Evolutionary conservation across 495 filamentous ascomycete genomes (phyloP), one percentile per base, ranked within the genome.

Genomic region (Hypoxylon intermedium): DNA sequence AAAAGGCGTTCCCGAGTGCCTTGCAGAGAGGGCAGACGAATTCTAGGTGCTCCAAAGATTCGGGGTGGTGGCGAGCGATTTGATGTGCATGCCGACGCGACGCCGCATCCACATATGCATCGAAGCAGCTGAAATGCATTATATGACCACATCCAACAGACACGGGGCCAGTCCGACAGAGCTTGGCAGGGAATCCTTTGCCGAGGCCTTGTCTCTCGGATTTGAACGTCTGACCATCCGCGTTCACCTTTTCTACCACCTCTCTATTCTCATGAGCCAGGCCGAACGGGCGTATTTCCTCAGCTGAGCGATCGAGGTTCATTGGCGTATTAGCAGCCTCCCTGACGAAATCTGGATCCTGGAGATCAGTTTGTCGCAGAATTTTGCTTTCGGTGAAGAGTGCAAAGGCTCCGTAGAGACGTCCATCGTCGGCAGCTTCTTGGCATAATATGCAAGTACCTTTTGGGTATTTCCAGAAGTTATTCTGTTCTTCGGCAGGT

Each of bases 21-120:
- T 98, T 99, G 77, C 94, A 99, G 9, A 99, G 81, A n/a, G 94
- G 94, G 63, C 94, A 99, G 20, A 96, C 89, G 65, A 98, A 99
- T 58, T 99, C 94, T 37, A 94, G 87, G 18, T 82, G 74, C 11
- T 81, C 74, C 1, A 89, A 76, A 42, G 84, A 80, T 70, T 98
- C 95, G 0, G 94, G 94, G 64, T 97, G 93, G 55, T 94, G 88
- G 3, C 94, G 84, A 12, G 95, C 92, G 70, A 98, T 94, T 65
- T 98, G 94, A 61, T 92, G 90, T 30, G 78, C 83, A 60, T 99
- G 95, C 40, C 94, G 85, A 45, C 91, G 84, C 43, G 85, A 79
- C 0, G 91, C 94, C 0, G 93, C 89, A 13, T 87, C 82, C 67
- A 88, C 88, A 73, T 97, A 98, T 24, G 87, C 83, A 61, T 97